Percentiles rank a stretch among this genome's conserved stretches.
Evolutionary conservation across 176 grass and related monocot species (phyloP).

Genomic region (Chloris gayana): DNA sequence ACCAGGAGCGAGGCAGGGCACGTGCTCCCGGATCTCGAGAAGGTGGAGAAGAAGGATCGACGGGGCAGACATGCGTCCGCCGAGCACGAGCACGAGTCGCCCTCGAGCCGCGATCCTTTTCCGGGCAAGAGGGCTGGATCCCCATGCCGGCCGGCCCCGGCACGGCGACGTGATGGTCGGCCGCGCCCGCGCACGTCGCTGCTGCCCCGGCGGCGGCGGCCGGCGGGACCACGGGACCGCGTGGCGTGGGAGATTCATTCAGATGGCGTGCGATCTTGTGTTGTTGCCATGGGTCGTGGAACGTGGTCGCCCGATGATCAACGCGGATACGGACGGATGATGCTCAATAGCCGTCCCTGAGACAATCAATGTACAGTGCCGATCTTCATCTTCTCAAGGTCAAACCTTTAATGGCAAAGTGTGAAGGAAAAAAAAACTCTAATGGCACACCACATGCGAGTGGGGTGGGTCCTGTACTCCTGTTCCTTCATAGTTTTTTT

Average conservation of each 20-base stretch:
- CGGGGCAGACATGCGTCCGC: neutral
- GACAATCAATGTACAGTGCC: too few species aligned
- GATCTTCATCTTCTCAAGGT: too few species aligned
- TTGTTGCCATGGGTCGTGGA: neutral
- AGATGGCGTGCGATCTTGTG: neutral
- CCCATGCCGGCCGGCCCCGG: neutral
- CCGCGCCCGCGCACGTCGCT: neutral
- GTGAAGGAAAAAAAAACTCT: too few species aligned
- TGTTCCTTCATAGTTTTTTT: too few species aligned
- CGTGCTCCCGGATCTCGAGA: constrained; percentile 42
- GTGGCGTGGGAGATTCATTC: neutral
- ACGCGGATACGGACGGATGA: neutral
- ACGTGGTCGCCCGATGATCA: neutral
- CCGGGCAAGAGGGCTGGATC: neutral
- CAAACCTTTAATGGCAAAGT: too few species aligned
- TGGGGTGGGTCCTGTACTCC: too few species aligned
- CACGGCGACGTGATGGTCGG: constrained; percentile 27
- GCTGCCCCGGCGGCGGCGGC: neutral
- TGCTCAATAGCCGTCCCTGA: too few species aligned
- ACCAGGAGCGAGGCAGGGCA: constrained; percentile 1
- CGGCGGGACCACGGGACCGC: neutral
- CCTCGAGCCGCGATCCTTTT: constrained; percentile 10
- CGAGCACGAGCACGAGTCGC: constrained; percentile 15
- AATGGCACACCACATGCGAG: too few species aligned
- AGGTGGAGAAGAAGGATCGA: too few species aligned